Evolutionary conservation across 768 basidiomycete species (phyloP), one percentile per base, ranked within the genome.

Genomic region (Podaxis sp.): DNA sequence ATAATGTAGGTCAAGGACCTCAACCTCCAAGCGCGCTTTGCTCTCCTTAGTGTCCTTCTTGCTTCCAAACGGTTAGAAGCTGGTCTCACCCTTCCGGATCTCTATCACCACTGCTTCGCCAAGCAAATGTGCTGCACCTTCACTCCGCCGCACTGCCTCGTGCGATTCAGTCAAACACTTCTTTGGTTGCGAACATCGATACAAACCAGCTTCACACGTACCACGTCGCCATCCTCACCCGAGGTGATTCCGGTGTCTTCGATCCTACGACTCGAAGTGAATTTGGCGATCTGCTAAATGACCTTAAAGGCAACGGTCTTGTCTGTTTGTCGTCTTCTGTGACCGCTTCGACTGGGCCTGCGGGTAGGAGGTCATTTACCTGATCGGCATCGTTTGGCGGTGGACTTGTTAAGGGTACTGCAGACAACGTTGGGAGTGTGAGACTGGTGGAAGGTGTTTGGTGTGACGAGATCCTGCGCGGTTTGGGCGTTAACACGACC

Each of bases 271-370:
- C 88, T 10, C 81, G 89, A 8, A 90, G 84, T 70, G 91, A 93
- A 67, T 93, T 95, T 66, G 77, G 80, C 0, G 92, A 95, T 66
- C 78, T 94, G 2, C 69, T 90, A 0, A 82, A 84, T 26, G 76
- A 93, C 53, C 75, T 95, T 40, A 91, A 95, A 74, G 90, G 88
- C 3, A 80, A 84, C 6, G 93, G 92, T 2, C 77, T 91, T 6
- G 74, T 89, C 8, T 77, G 80, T 54, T 66, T 82, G 2, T 75
- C 78, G 11, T 78, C 76, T 11, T 76, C 72, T 58, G 65, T 73
- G 22, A 65, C 75, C 3, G 76, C 81, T 7, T 78, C 83, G 0
- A 75, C 78, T 17, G 64, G 59, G 33, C 46, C 66, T 7, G 78
- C 82, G 30, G 78, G 78, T 64, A 83, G 81, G 51, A 81, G 85